phyloP scores from a whole-genome alignment of 441 rosid genomes.

The Geranium incanum region DNA sequence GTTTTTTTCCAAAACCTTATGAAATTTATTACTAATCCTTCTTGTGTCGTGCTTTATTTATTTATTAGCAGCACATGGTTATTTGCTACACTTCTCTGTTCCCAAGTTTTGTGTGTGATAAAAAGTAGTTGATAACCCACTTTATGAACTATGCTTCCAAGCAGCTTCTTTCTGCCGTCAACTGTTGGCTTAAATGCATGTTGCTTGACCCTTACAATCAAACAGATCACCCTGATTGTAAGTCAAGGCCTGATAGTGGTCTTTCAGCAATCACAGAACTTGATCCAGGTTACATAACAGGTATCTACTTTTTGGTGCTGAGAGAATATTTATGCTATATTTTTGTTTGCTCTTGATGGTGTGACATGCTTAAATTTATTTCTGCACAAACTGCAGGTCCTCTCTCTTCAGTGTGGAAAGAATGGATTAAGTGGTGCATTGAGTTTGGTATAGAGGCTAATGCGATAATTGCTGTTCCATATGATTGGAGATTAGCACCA shows the following conservation, averaged over 20 bases:
- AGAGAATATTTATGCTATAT: neutral
- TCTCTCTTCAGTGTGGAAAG: conserved; percentile 96
- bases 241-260: conserved; percentile 92
- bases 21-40: neutral
- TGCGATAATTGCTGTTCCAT: conserved; percentile 90
- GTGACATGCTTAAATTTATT: conserved; percentile 9
- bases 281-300: conserved; percentile 96
- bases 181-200: conserved; percentile 98
- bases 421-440: conserved; percentile 98
- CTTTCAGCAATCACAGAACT: conserved; percentile 93
- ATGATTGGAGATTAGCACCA: conserved; percentile 97
- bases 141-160: conserved; percentile 11
- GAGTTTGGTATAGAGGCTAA: conserved; percentile 94
- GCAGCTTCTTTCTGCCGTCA: conserved; percentile 92
- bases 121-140: conserved; percentile 2
- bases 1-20: neutral
- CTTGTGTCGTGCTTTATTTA: neutral
- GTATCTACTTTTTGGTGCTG: conserved; percentile 22
- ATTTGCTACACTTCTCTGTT: conserved; percentile 1
- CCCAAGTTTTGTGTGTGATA: conserved; percentile 5
- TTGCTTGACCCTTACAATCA: conserved; percentile 83
- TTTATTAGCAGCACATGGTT: neutral
- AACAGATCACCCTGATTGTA: conserved; percentile 95
- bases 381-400: conserved; percentile 51
- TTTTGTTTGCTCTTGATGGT: conserved; percentile 18